Percentiles rank a stretch among this genome's conserved stretches.
Evolutionary conservation across 164 flowering plant species (phyloP).

Genomic region (Liriodendron chinense): DNA sequence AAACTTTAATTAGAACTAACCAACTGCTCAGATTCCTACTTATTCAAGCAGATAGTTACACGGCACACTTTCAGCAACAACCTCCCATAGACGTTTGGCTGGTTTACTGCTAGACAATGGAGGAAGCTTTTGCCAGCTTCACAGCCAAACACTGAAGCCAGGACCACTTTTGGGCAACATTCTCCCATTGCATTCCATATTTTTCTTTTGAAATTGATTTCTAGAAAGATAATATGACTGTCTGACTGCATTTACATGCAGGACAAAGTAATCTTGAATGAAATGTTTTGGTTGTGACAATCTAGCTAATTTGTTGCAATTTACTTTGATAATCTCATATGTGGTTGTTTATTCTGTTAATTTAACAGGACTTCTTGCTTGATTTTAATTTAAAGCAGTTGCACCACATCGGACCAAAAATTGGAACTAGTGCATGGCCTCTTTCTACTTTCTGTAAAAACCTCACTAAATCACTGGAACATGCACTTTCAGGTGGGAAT

Average conservation of each 20-base stretch:
- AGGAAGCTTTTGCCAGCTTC: background rate
- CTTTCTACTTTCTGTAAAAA: background rate
- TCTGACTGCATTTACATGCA: no score
- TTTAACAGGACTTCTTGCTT: background rate
- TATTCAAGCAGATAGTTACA: background rate
- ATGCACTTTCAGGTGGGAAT: conserved; percentile 75
- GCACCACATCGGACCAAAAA: background rate
- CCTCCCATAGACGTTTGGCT: background rate
- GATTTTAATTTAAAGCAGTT: no score
- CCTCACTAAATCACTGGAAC: background rate
- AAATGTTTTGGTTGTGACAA: background rate
- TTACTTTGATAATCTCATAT: no score
- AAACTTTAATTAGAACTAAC: no score
- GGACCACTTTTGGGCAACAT: background rate
- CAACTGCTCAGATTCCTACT: background rate
- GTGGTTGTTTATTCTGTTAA: background rate
- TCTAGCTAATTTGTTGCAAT: background rate
- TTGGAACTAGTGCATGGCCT: background rate
- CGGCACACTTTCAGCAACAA: background rate
- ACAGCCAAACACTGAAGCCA: background rate
- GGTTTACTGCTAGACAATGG: background rate
- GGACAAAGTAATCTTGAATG: background rate
- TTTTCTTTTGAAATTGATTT: background rate
- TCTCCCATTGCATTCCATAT: background rate
- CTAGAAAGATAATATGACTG: background rate